Base-by-base conservation (phyloP, 805 yeast species). In the Saccharomycopsis malanga region DNA sequence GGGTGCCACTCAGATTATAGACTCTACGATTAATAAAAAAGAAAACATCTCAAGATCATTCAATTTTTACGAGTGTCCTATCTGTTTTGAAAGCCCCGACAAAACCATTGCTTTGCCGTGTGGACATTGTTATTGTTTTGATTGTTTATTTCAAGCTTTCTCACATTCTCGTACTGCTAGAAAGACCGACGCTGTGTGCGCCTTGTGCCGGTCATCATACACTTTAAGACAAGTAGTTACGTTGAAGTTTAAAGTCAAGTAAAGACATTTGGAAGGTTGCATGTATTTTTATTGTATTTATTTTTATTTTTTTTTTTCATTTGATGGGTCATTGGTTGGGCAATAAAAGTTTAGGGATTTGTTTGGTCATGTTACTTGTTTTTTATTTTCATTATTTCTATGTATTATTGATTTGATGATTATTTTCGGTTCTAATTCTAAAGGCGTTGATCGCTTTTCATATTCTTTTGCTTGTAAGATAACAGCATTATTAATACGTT, bases 71-170 rank as follows among this genome's bases (percentile, higher is more conserved):
- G 60, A 59, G 27, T 77, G 83, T 56, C 78, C 80, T 0, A 72
- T 78, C 18, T 78, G 83, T 45, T 70, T 77, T 57, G 82, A 76
- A 6, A 67, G 71, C 3, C 77, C 79, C 2, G 69, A 64, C 14
- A 55, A 63, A 4, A 71, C 80, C 1, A 67, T 70, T 25, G 71
- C 72, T 15, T 66, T 77, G 3, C 72, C 74, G 0, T 78, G 83
- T 60, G 83, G 83, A 0, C 83, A 78, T 57, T 62, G 73, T 2
- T 77, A 71, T 54, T 78, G 83, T 55, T 64, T 70, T 4, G 71
- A 70, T 23, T 78, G 83, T 57, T 63, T 74, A 3, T 77, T 72
- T 51, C 63, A 67, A 51, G 72, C 72, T 59, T 70, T 74, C 29
- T 72, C 74, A 10, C 68, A 66, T 55, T 76, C 76, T 34, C 71